A percentile compares a stretch with the other conserved stretches of the same genome.
Evolutionary conservation across 1,139 yeast genomes (phyloP).

Genomic region (Starmera stellimalicola): DNA sequence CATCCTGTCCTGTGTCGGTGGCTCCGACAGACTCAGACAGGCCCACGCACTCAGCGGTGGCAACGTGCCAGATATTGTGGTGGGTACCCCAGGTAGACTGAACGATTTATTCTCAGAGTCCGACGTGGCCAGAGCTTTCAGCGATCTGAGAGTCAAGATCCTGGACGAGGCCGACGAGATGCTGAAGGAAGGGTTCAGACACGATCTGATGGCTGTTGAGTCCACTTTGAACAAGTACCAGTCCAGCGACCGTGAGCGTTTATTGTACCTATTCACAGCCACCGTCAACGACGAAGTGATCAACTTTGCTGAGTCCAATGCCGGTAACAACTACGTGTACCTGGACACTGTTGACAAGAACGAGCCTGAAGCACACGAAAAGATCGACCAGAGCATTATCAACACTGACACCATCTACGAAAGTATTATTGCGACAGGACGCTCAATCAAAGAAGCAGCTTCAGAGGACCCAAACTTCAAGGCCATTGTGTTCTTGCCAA

Average conservation of each 20-base stretch:
- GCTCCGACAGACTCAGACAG: slow-evolving; percentile 32
- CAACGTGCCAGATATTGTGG: slow-evolving; percentile 45
- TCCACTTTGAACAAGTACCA: slow-evolving; percentile 30
- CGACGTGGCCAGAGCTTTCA: slow-evolving; percentile 41
- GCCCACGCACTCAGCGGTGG: slow-evolving; percentile 23
- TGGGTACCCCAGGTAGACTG: slow-evolving; percentile 90
- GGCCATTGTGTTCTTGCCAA: slow-evolving; percentile 76
- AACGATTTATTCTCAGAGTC: slow-evolving; percentile 43
- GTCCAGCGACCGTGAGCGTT: slow-evolving; percentile 27
- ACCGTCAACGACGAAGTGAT: slow-evolving; percentile 67
- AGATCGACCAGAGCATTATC: slow-evolving; percentile 59
- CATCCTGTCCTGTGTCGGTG: slow-evolving; percentile 40
- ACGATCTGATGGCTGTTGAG: slow-evolving; percentile 49
- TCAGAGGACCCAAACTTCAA: slow-evolving; percentile 39
- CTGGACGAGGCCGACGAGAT: slow-evolving; percentile 88
- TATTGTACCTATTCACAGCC: slow-evolving; percentile 74
- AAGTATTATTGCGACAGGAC: slow-evolving; percentile 42
- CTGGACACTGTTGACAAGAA: slow-evolving; percentile 70
- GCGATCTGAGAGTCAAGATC: slow-evolving; percentile 51
- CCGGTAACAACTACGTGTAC: slow-evolving; percentile 53
- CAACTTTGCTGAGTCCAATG: slow-evolving; percentile 52
- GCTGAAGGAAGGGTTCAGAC: slow-evolving; percentile 68
- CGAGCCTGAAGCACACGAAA: slow-evolving; percentile 72
- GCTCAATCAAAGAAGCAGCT: slow-evolving; percentile 31
- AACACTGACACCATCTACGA: slow-evolving; percentile 39